Conservation (phyloP, 306 rosid genomes). For the Bauhinia variegata region DNA sequence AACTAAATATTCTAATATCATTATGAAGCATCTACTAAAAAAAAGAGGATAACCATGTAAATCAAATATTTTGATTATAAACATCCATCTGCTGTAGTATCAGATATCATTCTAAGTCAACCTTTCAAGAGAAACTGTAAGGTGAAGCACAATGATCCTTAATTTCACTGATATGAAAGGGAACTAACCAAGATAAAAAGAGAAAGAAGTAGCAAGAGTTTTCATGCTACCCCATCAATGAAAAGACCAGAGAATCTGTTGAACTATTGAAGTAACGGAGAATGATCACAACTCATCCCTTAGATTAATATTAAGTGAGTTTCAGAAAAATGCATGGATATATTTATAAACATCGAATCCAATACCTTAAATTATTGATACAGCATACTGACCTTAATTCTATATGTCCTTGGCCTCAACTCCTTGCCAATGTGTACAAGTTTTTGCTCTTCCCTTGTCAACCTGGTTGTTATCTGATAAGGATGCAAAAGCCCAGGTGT, state of each 20-base stretch:
- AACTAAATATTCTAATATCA: too few species aligned
- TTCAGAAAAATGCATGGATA: neutral
- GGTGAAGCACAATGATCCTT: too few species aligned
- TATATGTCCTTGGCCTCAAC: constrained; percentile 88
- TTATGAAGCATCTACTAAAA: neutral
- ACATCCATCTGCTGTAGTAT: neutral
- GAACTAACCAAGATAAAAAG: too few species aligned
- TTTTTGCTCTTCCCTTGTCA: constrained; percentile 83
- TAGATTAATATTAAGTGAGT: neutral
- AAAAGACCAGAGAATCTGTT: neutral
- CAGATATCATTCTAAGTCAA: neutral
- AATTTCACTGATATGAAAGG: too few species aligned
- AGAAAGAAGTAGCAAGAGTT: neutral
- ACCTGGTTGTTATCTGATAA: constrained; percentile 79
- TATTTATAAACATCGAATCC: neutral
- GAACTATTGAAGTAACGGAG: too few species aligned
- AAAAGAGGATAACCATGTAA: neutral
- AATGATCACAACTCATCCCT: neutral
- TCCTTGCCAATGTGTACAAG: constrained; percentile 88
- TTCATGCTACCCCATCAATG: neutral
- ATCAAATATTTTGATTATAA: neutral
- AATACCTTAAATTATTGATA: constrained; percentile 19
- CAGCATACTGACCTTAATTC: constrained; percentile 72
- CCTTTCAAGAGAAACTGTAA: neutral
- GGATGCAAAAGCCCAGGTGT: constrained; percentile 94